These are phyloP conservation scores for Aspergillus costaricaensis DNA, from an alignment of 2,329 filamentous ascomycete genomes.

Conservation along the genomic window DNA sequence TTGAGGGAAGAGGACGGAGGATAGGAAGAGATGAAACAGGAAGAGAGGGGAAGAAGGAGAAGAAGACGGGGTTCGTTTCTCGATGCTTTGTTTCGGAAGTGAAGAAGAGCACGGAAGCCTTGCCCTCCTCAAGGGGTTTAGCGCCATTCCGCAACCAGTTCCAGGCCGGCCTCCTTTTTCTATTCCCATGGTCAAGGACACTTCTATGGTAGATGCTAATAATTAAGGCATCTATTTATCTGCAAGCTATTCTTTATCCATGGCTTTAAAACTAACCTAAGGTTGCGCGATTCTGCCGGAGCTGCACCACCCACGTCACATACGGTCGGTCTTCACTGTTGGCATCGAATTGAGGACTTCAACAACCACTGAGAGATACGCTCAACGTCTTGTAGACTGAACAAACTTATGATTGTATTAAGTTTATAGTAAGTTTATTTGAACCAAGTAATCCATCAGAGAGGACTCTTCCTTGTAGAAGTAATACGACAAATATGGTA, in stretches of 20 bases:
- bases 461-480: too few species aligned
- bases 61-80: not conserved
- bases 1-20: too few species aligned
- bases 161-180: not conserved
- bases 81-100: not conserved
- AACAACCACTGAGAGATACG: too few species aligned
- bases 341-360: too few species aligned
- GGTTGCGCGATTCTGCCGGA: too few species aligned
- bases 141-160: slow-evolving; percentile 1
- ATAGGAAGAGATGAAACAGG: not conserved
- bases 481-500: too few species aligned
- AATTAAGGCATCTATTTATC: not conserved
- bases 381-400: too few species aligned
- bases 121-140: not conserved
- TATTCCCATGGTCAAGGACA: not conserved
- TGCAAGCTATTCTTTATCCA: not conserved
- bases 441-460: too few species aligned
- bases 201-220: not conserved
- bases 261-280: not conserved
- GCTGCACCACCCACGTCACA: too few species aligned
- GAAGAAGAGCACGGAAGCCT: not conserved
- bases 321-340: too few species aligned
- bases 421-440: too few species aligned
- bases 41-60: not conserved
- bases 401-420: too few species aligned